A percentile compares a stretch with the other conserved stretches of the same genome.
phyloP scores from a whole-genome alignment of 306 rosid genomes.

The Vigna reflexopilosa region DNA sequence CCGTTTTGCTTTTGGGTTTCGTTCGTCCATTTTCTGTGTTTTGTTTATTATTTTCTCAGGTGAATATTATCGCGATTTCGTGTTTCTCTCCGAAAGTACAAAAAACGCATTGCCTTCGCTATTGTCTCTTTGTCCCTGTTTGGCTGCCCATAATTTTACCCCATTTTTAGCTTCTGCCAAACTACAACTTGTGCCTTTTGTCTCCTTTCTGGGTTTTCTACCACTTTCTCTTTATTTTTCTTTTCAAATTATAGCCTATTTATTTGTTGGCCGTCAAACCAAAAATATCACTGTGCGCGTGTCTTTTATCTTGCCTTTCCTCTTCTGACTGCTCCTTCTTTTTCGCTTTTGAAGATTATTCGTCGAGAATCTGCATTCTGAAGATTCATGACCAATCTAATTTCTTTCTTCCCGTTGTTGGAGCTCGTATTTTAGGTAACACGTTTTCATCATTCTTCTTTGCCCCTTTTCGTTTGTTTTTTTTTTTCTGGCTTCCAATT shows the following conservation, averaged over 20 bases:
- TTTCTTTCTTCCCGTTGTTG: conserved; percentile 41
- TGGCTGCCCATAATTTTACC: conserved; percentile 44
- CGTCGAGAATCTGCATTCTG: conserved; percentile 43
- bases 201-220: conserved; percentile 25
- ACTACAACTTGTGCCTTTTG: conserved; percentile 18
- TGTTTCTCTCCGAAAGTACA: not conserved
- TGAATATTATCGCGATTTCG: conserved; percentile 1
- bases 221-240: no score
- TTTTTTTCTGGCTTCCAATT: not conserved
- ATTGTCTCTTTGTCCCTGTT: conserved; percentile 40
- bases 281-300: not conserved
- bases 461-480: not conserved
- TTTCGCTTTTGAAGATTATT: conserved; percentile 32
- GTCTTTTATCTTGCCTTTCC: conserved; percentile 24
- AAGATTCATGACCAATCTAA: conserved; percentile 44
- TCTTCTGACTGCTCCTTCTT: conserved; percentile 16
- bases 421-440: conserved; percentile 51
- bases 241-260: not conserved
- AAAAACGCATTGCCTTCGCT: conserved; percentile 30
- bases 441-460: not conserved
- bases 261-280: conserved; percentile 42
- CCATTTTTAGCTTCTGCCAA: conserved; percentile 36
- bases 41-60: not conserved
- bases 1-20: not conserved
- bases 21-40: not conserved